phyloP scores from a whole-genome alignment of 106 monocot species.

The Dendrobium catenatum region DNA sequence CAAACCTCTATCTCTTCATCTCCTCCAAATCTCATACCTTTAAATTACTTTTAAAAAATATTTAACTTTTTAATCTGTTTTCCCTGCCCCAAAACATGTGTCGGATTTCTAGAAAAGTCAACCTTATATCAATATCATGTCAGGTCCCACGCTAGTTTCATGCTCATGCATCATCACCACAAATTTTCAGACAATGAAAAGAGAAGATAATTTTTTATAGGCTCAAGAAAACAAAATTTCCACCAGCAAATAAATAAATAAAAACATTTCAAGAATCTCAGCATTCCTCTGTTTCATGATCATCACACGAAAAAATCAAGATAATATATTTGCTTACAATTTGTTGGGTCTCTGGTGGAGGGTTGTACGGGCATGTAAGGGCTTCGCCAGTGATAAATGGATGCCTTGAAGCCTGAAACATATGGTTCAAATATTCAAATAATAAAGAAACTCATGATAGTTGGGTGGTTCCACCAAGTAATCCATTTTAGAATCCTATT shows the following conservation, averaged over 20 bases:
- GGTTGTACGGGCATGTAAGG: conserved; percentile 62
- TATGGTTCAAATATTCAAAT: conserved; percentile 1
- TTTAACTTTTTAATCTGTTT: neutral
- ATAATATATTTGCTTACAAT: conserved; percentile 55
- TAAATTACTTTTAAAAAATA: neutral
- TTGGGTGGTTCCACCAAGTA: neutral
- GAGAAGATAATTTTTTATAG: neutral
- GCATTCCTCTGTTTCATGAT: neutral
- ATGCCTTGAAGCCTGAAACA: conserved; percentile 79
- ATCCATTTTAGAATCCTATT: neutral
- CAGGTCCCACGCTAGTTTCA: neutral
- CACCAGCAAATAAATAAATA: neutral
- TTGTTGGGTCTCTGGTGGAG: conserved; percentile 56
- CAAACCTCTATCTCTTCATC: no score
- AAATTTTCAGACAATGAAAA: neutral
- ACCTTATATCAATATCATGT: neutral
- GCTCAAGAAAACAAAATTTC: neutral
- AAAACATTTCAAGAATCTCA: no score
- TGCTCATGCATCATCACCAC: neutral
- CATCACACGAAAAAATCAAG: neutral
- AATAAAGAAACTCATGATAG: neutral
- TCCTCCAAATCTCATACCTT: no score
- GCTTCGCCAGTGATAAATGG: conserved; percentile 96
- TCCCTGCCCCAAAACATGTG: neutral
- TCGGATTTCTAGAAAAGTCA: neutral